phyloP scores from a whole-genome alignment of 2,329 filamentous ascomycete species.

The Tricladium varicosporioides region DNA sequence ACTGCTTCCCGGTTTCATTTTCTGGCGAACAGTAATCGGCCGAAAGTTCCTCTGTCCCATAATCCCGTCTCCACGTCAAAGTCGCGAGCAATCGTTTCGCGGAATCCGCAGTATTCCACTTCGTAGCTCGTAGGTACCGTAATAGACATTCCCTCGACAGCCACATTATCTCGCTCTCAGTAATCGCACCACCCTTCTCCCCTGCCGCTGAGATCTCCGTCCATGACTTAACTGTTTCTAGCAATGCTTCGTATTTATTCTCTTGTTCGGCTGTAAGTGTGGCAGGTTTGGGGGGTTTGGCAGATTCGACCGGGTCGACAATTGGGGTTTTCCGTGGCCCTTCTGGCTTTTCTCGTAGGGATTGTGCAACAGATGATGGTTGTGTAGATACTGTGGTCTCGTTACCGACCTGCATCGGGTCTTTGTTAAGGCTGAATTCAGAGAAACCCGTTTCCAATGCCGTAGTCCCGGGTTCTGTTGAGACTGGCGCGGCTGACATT shows the following conservation, averaged over 20 bases:
- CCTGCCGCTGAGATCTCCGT: constrained; percentile 64
- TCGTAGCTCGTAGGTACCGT: constrained; percentile 89
- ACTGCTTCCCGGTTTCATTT: constrained; percentile 95
- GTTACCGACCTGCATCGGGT: background rate
- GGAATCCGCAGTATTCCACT: constrained; percentile 78
- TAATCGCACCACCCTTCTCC: constrained; percentile 60
- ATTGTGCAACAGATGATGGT: constrained; percentile 19
- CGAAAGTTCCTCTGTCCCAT: constrained; percentile 72
- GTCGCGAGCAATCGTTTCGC: constrained; percentile 78
- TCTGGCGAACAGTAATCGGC: constrained; percentile 87
- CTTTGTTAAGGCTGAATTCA: constrained; percentile 19
- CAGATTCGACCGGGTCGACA: constrained; percentile 25
- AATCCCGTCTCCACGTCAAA: constrained; percentile 85
- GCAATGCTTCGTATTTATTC: constrained; percentile 75
- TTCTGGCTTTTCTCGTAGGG: constrained; percentile 29
- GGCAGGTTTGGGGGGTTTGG: constrained; percentile 45
- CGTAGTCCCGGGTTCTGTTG: background rate
- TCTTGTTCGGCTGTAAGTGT: constrained; percentile 74
- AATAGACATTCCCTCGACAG: constrained; percentile 89
- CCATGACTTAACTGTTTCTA: constrained; percentile 70
- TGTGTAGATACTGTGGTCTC: background rate
- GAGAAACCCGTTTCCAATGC: constrained; percentile 14
- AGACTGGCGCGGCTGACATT: constrained; percentile 8
- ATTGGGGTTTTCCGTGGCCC: constrained; percentile 41
- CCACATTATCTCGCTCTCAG: constrained; percentile 82